These are phyloP conservation scores for Calonectria leucothoes DNA, from an alignment of 2,329 filamentous ascomycete genomes.

Conservation along the genomic window DNA sequence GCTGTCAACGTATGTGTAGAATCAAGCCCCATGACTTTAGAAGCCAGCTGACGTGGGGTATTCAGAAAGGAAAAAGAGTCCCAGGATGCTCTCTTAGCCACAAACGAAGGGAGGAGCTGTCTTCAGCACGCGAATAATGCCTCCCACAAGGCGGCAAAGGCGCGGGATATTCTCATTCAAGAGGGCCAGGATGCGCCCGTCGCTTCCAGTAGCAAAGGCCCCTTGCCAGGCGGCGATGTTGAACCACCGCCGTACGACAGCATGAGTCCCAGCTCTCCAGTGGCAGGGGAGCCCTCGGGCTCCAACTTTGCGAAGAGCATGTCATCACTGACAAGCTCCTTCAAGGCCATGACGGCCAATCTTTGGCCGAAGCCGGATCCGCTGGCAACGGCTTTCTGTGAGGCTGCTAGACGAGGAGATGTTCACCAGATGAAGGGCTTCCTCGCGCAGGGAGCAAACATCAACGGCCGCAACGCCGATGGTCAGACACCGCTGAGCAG, in stretches of 20 bases:
- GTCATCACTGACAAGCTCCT: conserved; percentile 47
- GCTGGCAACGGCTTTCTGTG: conserved; percentile 50
- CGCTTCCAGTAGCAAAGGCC: conserved; percentile 31
- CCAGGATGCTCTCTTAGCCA: conserved; percentile 40
- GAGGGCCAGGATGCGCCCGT: not conserved
- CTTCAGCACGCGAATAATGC: conserved; percentile 35
- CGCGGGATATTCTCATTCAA: conserved; percentile 30
- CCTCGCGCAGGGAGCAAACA: conserved; percentile 48
- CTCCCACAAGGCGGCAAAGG: conserved; percentile 28
- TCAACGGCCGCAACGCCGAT: conserved; percentile 51
- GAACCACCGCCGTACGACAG: conserved; percentile 43
- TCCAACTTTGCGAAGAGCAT: conserved; percentile 36
- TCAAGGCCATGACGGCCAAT: conserved; percentile 49
- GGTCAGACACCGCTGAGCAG: conserved; percentile 49
- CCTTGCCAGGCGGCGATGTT: conserved; percentile 8
- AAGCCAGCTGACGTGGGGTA: not conserved
- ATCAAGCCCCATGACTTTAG: not conserved
- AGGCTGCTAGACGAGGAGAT: conserved; percentile 49
- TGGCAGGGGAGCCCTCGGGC: conserved; percentile 5
- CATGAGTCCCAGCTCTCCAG: conserved; percentile 25
- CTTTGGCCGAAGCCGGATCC: conserved; percentile 51
- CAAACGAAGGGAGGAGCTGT: conserved; percentile 27
- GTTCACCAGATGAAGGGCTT: conserved; percentile 47
- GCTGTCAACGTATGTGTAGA: conserved; percentile 37
- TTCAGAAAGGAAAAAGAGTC: conserved; percentile 31